phyloP scores from a whole-genome alignment of 768 basidiomycete species.

The Mycena rosella region DNA sequence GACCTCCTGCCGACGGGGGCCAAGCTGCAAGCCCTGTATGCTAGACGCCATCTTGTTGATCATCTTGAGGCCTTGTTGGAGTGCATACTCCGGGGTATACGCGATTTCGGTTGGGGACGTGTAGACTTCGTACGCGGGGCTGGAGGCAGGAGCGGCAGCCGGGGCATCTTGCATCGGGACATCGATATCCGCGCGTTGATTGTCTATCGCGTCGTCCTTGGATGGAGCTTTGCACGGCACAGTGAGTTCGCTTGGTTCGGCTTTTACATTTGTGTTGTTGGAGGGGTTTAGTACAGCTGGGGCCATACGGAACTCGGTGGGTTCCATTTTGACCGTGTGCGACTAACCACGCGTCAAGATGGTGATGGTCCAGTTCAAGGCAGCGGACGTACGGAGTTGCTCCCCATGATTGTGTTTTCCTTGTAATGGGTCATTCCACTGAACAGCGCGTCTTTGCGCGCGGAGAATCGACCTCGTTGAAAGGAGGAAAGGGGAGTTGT shows the following conservation, averaged over 20 bases:
- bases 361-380: neutral
- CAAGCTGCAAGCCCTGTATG: slow-evolving; percentile 60
- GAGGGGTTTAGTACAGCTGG: slow-evolving; percentile 12
- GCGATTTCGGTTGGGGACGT: slow-evolving; percentile 56
- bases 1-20: slow-evolving; percentile 68
- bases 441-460: slow-evolving; percentile 14
- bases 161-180: slow-evolving; percentile 16
- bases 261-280: slow-evolving; percentile 40
- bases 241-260: slow-evolving; percentile 31
- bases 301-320: slow-evolving; percentile 21
- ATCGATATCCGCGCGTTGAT: slow-evolving; percentile 14
- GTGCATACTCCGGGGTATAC: slow-evolving; percentile 62
- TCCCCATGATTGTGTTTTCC: slow-evolving; percentile 38
- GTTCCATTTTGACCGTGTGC: slow-evolving; percentile 29
- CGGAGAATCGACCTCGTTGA: neutral
- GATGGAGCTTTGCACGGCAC: neutral
- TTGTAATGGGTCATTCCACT: slow-evolving; percentile 33
- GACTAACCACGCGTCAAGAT: slow-evolving; percentile 34
- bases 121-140: slow-evolving; percentile 53
- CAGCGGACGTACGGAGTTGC: slow-evolving; percentile 23
- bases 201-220: neutral
- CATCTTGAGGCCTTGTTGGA: slow-evolving; percentile 61
- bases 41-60: slow-evolving; percentile 49
- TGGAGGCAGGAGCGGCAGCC: slow-evolving; percentile 11
- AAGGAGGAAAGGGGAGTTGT: slow-evolving; percentile 6